These are phyloP conservation scores for Globisporangium yorkense DNA, from an alignment of 352 stramenopile species.

Conservation along the genomic window DNA sequence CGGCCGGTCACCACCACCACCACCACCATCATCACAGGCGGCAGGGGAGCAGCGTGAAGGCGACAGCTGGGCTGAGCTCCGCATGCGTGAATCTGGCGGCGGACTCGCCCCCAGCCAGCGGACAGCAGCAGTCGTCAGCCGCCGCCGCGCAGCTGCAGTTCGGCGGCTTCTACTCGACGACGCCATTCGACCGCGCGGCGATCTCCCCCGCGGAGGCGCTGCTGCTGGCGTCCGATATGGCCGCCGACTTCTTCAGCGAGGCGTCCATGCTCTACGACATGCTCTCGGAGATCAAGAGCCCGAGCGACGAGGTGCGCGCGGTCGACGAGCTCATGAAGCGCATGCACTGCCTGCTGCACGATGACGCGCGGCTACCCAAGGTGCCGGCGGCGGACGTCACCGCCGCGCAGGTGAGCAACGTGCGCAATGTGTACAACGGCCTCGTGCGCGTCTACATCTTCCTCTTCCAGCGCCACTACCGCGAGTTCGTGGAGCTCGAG, in stretches of 20 bases:
- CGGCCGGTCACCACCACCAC: conserved; percentile 10
- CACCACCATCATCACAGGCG: conserved; percentile 1
- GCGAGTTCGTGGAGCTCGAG: conserved; percentile 50
- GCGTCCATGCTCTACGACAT: conserved; percentile 61
- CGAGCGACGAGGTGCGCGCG: conserved; percentile 31
- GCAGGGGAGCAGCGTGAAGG: conserved; percentile 4
- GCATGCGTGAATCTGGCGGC: conserved; percentile 5
- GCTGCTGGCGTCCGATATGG: conserved; percentile 48
- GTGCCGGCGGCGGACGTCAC: conserved; percentile 8
- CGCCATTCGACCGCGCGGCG: conserved; percentile 29
- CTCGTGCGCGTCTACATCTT: conserved; percentile 67
- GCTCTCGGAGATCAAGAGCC: conserved; percentile 52
- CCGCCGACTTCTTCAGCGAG: conserved; percentile 58
- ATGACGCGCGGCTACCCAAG: conserved; percentile 9
- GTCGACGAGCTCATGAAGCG: conserved; percentile 59
- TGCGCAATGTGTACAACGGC: conserved; percentile 52
- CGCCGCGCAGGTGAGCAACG: conserved; percentile 21
- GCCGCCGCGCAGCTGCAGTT: conserved; percentile 14
- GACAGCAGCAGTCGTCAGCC: neutral
- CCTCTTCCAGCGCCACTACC: conserved; percentile 48
- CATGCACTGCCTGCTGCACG: conserved; percentile 22
- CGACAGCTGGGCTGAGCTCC: neutral
- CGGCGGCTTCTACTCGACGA: conserved; percentile 25
- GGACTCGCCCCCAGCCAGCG: conserved; percentile 2
- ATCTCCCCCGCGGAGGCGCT: conserved; percentile 40